Base-by-base conservation (phyloP, 805 yeast species). In the Saturnispora ahearnii region DNA sequence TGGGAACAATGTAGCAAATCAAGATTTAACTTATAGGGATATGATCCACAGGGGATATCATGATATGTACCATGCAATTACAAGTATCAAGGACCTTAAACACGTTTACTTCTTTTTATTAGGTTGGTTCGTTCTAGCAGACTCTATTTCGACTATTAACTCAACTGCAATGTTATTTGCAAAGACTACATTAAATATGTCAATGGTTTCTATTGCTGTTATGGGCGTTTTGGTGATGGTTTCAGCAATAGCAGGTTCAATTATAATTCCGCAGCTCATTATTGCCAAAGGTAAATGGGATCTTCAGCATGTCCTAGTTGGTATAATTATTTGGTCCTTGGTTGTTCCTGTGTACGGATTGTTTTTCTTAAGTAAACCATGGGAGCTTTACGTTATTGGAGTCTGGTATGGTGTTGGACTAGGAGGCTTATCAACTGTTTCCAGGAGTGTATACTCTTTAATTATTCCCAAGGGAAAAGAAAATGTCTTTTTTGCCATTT, bases 101-200 rank as follows among this genome's bases (percentile, higher is more conserved):
- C 91, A 85, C 57, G 85, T 86, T 18, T 69, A 77, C n/a, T 73
- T 77, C 11, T 85, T 82, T 55, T 65, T 85, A 9, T 44, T 77
- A 0, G 89, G 87, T 1, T 85, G 95, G 95, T 85, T 85, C 56
- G 73, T 86, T 41, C 70, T 85, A 2, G 78, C 87, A 21, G 95
- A 86, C 59, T 81, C 88, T 0, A 67, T 83, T 10, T 83, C 90
- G 1, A 86, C 93, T 0, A 84, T 85, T 50, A 85, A 84, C 61
- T 81, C 89, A 0, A 82, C 93, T 0, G 91, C 93, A 0, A 79
- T 86, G 30, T 61, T 85, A 36, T 85, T 85, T 66, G 87, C 93
- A 2, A 79, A 81, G 47, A 77, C 86, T 0, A 84, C 84, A 53
- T 65, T 85, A 26, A 70, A 73, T 38, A 86, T 85, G 93, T 67